Evolutionary conservation across 2,329 filamentous ascomycete genomes (phyloP), one percentile per base, ranked within the genome.

Genomic region (Erysiphe pulchra): DNA sequence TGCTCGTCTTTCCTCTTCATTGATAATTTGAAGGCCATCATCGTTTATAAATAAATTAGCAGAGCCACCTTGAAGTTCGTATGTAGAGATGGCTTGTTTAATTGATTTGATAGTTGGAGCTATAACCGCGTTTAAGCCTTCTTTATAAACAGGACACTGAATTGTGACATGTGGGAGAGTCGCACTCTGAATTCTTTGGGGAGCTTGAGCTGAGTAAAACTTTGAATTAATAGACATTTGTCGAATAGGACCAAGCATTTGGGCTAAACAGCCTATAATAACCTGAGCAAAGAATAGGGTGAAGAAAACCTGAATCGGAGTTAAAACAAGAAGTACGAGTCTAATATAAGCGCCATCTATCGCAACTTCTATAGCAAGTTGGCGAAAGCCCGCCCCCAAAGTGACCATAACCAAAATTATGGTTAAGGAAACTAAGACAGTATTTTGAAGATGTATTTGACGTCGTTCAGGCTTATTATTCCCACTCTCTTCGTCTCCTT

Each of bases 61-160:
- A 8, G 77, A 80, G n/a, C 79, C 79, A 50, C 79, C 79, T 55
- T 83, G 78, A 16, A 81, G 65, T 57, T 83, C 79, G 55, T 83
- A 84, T 0, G 76, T 81, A 31, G 75, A 78, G 56, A 83, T 82
- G 50, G 78, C 78, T 53, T 77, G 70, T 62, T 84, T 84, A 61
- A 86, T 70, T 1, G 80, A 85, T 55, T 74, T 75, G 54, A 86
- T 72, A 0, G 81, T 87, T 8, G 81, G 81, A 17, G 68, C 70
- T 54, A 86, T 85, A 59, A 92, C 83, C 49, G 67, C 73, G 33
- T 64, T 63, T 2, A 92, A 67, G 51, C 82, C 81, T 59, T 92
- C 83, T 60, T 87, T 90, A 65, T 90, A 92, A 0, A 92, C 80
- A 4, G 83, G 83, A 59, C 81, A 86, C 57, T 92, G 83, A 38